Evolutionary conservation across 306 rosid species (phyloP), one percentile per base, ranked within the genome.

Genomic region (Dalbergia cochinchinensis): DNA sequence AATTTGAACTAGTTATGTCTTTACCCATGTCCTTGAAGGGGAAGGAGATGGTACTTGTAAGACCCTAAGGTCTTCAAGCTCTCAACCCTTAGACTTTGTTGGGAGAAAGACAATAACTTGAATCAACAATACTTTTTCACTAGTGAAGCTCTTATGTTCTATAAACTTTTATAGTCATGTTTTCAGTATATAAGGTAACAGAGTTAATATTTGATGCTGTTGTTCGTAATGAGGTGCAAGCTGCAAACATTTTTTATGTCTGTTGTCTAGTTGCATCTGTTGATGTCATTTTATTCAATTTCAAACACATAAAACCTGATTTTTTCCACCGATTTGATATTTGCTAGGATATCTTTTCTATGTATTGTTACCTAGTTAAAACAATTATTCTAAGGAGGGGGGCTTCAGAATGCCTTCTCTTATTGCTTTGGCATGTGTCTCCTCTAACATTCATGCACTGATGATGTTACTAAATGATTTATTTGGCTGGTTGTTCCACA

Each of bases 401-500:
- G 42, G 7, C 41, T 72, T 78, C 71, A 34, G 47, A 73, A 66
- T 13, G n/a, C 71, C 74, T 60, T 61, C 20, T 33, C 57, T 33
- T 48, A 48, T 71, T 80, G 39, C 66, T 60, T 48, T 50, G 18
- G 60, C 53, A 53, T 51, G 3, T 53, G 19, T 45, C 64, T 45
- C 51, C 71, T 70, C 35, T 47, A 65, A 54, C 41, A 41, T 74
- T 72, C 15, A 16, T 57, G 53, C 15, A 41, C 37, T 47, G 59
- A 26, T 74, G 44, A 71, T 76, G 54, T 45, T 78, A 61, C 15
- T 76, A 33, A 22, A 33, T 81, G 84, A 53, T n/a, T 79, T 74
- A 73, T 65, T 84, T 79, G 48, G 60, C 85, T 91, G 99, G 99
- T 95, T 78, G 79, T 89, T 85, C 99, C 99, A 1, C 89, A 91